Evolutionary conservation across 108 stramenopile species (phyloP), one percentile per base, ranked within the genome.

Genomic region (Parietichytrium sp.): DNA sequence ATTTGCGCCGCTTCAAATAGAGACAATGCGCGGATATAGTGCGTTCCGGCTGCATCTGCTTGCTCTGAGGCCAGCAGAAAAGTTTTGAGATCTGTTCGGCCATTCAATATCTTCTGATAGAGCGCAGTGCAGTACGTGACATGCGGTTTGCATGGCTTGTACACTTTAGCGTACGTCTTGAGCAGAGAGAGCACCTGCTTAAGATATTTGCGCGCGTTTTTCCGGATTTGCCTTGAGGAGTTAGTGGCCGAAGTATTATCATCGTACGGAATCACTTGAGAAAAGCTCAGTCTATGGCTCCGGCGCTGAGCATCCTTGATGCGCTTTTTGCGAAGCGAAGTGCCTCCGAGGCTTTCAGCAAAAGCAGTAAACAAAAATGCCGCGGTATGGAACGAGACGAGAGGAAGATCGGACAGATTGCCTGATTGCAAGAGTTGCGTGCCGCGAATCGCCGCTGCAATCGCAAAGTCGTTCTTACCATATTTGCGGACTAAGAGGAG

Each of bases 101-200:
- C 61, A 6, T 42, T 33, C 61, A 72, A 72, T 6, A 72, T 72
- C 42, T 72, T 72, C 20, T 72, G 61, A 42, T 72, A 72, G 8
- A 72, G 13, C 16, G 38, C 61, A 6, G 6, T 7, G 61, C 61
- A 72, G 42, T 72, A 72, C 1, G 6, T 72, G 10, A 25, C 20
- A 27, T 72, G 61, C 33, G 61, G 29, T 15, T 25, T 33, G 61
- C 61, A 72, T 12, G 45, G 10, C 61, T 33, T 6, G 33, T 72
- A 72, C 45, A 45, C 61, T 25, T 36, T 45, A 42, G 42, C 61
- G 42, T 72, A 72, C 29, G 1, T 72, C 8, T 20, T 36, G 38
- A 72, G 42, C 6, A 72, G 29, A 10, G 61, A 16, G 38, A 72
- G 33, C 10, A 72, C 20, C 6, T 45, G 6, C 61, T 72, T 72